Evolutionary conservation across 306 rosid species (phyloP), one percentile per base, ranked within the genome.

Genomic region (Rubus parviflorus): DNA sequence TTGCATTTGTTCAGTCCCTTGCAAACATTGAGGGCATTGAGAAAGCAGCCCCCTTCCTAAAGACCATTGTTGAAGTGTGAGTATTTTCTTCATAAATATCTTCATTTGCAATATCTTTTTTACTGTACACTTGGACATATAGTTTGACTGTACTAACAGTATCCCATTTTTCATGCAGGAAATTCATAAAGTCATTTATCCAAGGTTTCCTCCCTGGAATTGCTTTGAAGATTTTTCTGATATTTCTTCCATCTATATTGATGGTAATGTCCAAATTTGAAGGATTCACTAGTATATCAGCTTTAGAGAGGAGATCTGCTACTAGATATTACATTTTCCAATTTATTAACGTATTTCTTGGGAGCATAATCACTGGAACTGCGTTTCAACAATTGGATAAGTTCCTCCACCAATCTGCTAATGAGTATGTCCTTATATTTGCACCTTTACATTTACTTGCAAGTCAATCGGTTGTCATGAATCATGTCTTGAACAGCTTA

Each of bases 181-280:
- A 86, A 49, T 76, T 86, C 80, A 77, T 92, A 45, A 92, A 95
- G 83, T 78, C 91, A 46, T 86, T 95, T 66, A 90, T 95, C 85
- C 97, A 92, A 88, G 98, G 98, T 72, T 92, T 95, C 84, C 98
- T 95, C 83, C 98, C 98, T 3, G 98, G 98, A 72, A 95, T 95
- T 79, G 93, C 89, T 74, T 82, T 95, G 91, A 95, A 95, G 93
- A 78, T 95, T 70, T 95, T 95, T 77, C 97, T 95, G 48, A 87
- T 92, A 35, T 89, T 95, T 78, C 86, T 95, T 40, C 98, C 98
- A 7, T 5, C 93, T 20, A 85, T 95, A 79, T 82, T 95, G 92
- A 95, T 95, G 98, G 13, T 86, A 12, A 90, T 95, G 98, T 92
- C 98, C 40, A 95, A 95, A 84, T 92, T 92, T 47, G 98, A 95